Conservation (phyloP, 306 rosid species). For the Ceratonia siliqua region DNA sequence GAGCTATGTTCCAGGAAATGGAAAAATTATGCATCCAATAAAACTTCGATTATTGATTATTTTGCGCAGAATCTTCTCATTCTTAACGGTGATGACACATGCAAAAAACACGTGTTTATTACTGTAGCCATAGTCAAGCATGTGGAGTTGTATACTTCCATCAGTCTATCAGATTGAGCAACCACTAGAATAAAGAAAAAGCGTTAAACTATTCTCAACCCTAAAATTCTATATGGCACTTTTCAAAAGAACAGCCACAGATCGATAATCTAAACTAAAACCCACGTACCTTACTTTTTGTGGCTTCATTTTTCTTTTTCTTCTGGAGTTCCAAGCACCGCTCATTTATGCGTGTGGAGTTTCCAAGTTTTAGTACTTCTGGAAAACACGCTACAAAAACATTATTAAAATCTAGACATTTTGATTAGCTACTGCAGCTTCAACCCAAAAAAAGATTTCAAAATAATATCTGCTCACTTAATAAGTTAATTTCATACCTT, state of each 20-base stretch:
- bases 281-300: constrained; percentile 67
- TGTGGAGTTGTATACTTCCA: background rate
- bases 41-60: background rate
- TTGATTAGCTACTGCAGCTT: constrained; percentile 21
- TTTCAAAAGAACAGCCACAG: background rate
- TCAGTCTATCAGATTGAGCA: background rate
- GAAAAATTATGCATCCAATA: constrained; percentile 24
- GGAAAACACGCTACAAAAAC: constrained; percentile 34
- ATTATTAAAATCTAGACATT: constrained; percentile 23
- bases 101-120: background rate
- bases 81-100: background rate
- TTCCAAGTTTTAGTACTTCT: constrained; percentile 76
- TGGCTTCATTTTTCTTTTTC: constrained; percentile 64
- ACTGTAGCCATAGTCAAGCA: constrained; percentile 1
- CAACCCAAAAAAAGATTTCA: constrained; percentile 2
- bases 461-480: background rate
- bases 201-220: background rate
- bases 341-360: constrained; percentile 68
- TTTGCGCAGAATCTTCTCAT: constrained; percentile 1
- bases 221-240: background rate
- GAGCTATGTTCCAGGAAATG: background rate
- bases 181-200: background rate
- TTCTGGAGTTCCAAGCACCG: constrained; percentile 86
- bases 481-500: constrained; percentile 52
- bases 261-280: constrained; percentile 4